Percentiles rank a stretch among this genome's conserved stretches.
Conservation (phyloP, 805 yeast genomes). For the Metschnikowia lochheadii region DNA sequence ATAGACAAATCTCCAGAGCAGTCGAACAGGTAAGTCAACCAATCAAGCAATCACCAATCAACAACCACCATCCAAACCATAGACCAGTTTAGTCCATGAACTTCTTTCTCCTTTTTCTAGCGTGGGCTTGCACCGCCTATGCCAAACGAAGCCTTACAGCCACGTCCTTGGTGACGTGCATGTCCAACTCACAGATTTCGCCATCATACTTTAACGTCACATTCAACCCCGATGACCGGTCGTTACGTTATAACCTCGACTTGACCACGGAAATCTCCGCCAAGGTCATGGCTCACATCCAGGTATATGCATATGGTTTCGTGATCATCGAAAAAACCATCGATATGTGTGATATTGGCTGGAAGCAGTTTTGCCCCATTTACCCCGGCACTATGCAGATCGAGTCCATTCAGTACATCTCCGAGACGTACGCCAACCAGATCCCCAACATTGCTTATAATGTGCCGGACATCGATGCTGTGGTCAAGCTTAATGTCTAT, state of each 20-base stretch:
- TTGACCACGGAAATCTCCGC: constrained; percentile 66
- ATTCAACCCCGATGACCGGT: constrained; percentile 66
- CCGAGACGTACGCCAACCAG: constrained; percentile 43
- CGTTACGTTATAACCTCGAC: constrained; percentile 65
- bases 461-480: constrained; percentile 85
- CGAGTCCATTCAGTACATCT: constrained; percentile 61
- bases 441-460: constrained; percentile 84
- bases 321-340: constrained; percentile 53
- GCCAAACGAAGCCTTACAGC: constrained; percentile 44
- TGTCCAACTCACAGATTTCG: constrained; percentile 67
- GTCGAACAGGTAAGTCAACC: no score
- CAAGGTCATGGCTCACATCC: constrained; percentile 62
- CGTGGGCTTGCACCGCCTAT: constrained; percentile 10
- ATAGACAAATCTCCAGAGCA: no score
- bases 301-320: constrained; percentile 85
- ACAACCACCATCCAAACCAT: no score
- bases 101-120: constrained; percentile 8
- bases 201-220: constrained; percentile 72
- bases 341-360: constrained; percentile 60
- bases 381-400: constrained; percentile 78
- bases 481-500: constrained; percentile 52
- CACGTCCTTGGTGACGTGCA: constrained; percentile 80
- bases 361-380: constrained; percentile 90
- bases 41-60: no score
- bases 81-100: constrained; percentile 6